These are phyloP conservation scores for Prunus mume DNA, from an alignment of 306 rosid species.

Conservation along the genomic window DNA sequence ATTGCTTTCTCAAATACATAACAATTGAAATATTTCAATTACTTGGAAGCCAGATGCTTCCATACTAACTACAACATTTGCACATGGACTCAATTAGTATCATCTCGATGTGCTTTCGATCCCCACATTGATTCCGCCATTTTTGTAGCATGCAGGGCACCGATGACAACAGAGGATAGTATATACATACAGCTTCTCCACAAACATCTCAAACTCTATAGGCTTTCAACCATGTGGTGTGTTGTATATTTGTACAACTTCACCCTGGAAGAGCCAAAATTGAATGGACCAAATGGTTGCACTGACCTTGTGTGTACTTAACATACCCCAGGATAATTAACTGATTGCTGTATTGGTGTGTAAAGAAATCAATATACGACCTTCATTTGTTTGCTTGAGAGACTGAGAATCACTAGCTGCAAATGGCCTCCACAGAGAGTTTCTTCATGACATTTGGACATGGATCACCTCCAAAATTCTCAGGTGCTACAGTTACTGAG, in stretches of 20 bases:
- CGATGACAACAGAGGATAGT: constrained; percentile 27
- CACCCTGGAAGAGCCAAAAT: constrained; percentile 70
- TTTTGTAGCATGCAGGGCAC: constrained; percentile 33
- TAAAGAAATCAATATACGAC: constrained; percentile 21
- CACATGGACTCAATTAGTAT: constrained; percentile 63
- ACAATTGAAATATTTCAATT: constrained; percentile 21
- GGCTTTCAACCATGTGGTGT: constrained; percentile 66
- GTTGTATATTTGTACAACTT: constrained; percentile 89
- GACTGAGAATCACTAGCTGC: constrained; percentile 59
- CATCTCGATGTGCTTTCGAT: constrained; percentile 61
- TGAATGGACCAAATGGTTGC: constrained; percentile 52
- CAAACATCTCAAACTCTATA: constrained; percentile 39
- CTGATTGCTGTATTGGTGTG: constrained; percentile 19
- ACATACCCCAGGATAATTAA: constrained; percentile 21
- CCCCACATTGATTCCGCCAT: constrained; percentile 19
- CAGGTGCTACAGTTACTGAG: constrained; percentile 72
- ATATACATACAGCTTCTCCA: constrained; percentile 40
- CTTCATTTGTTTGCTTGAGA: constrained; percentile 17
- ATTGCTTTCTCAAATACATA: constrained; percentile 20
- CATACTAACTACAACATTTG: constrained; percentile 34
- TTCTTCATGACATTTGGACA: constrained; percentile 92
- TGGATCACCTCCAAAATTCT: constrained; percentile 93
- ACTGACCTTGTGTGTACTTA: constrained; percentile 29
- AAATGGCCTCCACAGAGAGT: constrained; percentile 84
- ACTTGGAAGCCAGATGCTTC: constrained; percentile 59